Evolutionary conservation across 805 yeast genomes (phyloP).

Genomic region (Nakazawaea laoshanensis): DNA sequence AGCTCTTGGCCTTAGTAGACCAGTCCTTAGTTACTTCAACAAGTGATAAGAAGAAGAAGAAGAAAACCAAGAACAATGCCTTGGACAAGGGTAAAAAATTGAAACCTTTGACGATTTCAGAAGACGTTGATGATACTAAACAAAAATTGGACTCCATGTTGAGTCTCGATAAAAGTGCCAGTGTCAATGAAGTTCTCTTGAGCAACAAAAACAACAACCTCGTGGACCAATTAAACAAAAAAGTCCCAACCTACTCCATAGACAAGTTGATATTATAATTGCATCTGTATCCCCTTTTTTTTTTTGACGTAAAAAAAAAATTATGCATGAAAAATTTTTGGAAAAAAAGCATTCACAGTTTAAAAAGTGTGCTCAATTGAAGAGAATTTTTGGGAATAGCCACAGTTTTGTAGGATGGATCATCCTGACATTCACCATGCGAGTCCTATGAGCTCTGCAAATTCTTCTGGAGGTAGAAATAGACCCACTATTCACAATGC

Average conservation of each 20-base stretch:
- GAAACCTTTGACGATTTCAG: constrained; percentile 15
- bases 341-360: too few relatives aligned
- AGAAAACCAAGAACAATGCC: constrained; percentile 4
- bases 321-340: too few relatives aligned
- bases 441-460: constrained; percentile 3
- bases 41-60: constrained; percentile 20
- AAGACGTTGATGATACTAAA: constrained; percentile 12
- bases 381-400: too few relatives aligned
- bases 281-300: too few relatives aligned
- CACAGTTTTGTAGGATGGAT: too few relatives aligned
- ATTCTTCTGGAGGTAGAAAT: constrained; percentile 2
- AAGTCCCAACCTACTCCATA: constrained; percentile 45
- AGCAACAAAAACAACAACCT: constrained; percentile 20
- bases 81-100: constrained; percentile 1
- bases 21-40: constrained; percentile 26
- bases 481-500: constrained; percentile 8
- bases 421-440: too few relatives aligned
- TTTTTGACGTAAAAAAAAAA: too few relatives aligned
- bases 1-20: constrained; percentile 35
- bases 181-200: constrained; percentile 11
- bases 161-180: constrained; percentile 14
- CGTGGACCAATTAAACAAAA: constrained; percentile 27
- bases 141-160: constrained; percentile 15
- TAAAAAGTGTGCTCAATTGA: too few relatives aligned
- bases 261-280: constrained; percentile 36